These are phyloP conservation scores for Mrakia frigida DNA, from an alignment of 768 basidiomycete genomes.

Conservation along the genomic window DNA sequence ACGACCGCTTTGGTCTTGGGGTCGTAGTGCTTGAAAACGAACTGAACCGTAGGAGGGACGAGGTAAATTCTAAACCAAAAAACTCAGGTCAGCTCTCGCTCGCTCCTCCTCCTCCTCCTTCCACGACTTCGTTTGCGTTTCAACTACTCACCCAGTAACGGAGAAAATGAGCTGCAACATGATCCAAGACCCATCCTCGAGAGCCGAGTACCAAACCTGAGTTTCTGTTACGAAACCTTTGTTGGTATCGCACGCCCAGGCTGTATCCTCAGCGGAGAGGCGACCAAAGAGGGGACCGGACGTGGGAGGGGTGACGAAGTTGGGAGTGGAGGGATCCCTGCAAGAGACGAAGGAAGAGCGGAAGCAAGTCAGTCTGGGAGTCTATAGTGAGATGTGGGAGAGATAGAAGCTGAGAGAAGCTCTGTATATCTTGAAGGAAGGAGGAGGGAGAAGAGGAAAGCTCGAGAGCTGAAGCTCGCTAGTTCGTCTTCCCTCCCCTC, in stretches of 20 bases:
- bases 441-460: too few species aligned
- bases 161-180: conserved; percentile 65
- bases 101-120: neutral
- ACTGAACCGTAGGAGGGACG: conserved; percentile 92
- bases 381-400: neutral
- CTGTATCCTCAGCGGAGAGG: conserved; percentile 66
- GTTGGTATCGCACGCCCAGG: conserved; percentile 68
- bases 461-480: neutral
- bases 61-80: conserved; percentile 52
- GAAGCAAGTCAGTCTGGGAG: neutral
- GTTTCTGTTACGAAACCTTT: conserved; percentile 84
- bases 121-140: neutral
- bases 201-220: conserved; percentile 74
- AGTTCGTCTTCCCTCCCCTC: neutral
- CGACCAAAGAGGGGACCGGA: conserved; percentile 65
- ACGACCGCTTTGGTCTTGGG: conserved; percentile 63
- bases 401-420: neutral
- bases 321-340: conserved; percentile 20
- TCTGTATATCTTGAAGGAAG: too few species aligned
- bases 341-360: neutral
- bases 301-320: conserved; percentile 37
- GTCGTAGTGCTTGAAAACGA: conserved; percentile 82
- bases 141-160: conserved; percentile 74
- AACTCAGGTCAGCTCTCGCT: conserved; percentile 8
- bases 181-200: conserved; percentile 70